These are phyloP conservation scores for Rhodamnia rubescens DNA, from an alignment of 345 rosid genomes.

Conservation along the genomic window DNA sequence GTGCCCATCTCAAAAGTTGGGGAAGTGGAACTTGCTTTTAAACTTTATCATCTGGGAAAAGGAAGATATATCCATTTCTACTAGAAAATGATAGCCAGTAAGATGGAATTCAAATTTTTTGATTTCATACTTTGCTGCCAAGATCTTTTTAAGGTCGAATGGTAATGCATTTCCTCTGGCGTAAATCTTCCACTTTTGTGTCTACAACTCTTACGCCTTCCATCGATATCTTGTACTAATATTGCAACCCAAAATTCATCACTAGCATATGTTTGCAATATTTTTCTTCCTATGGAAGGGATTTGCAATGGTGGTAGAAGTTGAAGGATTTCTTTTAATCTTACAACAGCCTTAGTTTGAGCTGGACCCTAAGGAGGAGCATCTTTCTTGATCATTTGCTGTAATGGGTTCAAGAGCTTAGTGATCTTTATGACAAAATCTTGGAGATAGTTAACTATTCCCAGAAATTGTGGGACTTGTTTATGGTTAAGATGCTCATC, in stretches of 20 bases:
- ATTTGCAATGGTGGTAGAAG: background rate
- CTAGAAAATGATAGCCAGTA: no score
- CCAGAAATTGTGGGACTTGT: background rate
- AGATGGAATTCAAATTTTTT: no score
- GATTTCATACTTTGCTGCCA: background rate
- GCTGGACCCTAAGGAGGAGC: background rate
- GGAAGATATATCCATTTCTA: no score
- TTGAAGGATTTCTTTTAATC: background rate
- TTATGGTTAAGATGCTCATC: background rate
- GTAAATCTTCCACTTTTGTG: background rate
- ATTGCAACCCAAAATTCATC: background rate
- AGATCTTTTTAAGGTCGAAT: background rate
- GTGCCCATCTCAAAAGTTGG: no score
- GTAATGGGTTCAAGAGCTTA: background rate
- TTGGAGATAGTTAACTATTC: background rate
- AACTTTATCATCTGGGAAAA: no score
- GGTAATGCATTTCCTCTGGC: background rate
- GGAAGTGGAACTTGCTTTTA: no score
- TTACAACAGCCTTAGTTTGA: background rate
- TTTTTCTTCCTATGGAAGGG: background rate
- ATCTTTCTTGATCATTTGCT: background rate
- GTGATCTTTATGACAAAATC: background rate
- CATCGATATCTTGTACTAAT: background rate
- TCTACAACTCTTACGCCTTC: background rate
- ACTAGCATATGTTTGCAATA: background rate